phyloP scores from a whole-genome alignment of 495 filamentous ascomycete genomes.

The Amniculicola lignicola region DNA sequence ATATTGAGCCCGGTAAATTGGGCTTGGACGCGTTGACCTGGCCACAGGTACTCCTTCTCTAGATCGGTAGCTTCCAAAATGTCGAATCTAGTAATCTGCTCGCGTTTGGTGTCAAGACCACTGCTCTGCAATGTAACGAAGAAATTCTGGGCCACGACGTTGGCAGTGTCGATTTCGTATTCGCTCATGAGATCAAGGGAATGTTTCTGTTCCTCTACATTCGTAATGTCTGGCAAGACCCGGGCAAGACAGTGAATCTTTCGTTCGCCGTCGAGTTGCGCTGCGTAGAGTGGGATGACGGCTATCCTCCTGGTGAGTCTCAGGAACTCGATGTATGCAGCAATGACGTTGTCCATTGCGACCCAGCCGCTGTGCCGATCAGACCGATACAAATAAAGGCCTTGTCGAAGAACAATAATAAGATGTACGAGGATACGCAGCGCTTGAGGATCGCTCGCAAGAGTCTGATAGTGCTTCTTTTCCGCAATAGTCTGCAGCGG shows the following conservation, averaged over 20 bases:
- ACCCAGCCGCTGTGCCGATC: slow-evolving; percentile 29
- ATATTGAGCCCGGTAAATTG: slow-evolving; percentile 22
- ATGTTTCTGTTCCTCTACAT: slow-evolving; percentile 47
- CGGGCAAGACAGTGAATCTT: slow-evolving; percentile 53
- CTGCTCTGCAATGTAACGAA: not conserved
- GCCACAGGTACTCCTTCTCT: slow-evolving; percentile 31
- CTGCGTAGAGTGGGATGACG: slow-evolving; percentile 81
- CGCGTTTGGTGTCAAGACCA: slow-evolving; percentile 3
- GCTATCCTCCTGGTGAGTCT: slow-evolving; percentile 65
- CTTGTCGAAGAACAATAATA: slow-evolving; percentile 47
- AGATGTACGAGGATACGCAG: slow-evolving; percentile 64
- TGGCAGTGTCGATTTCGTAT: slow-evolving; percentile 51
- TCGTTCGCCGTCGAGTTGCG: slow-evolving; percentile 58
- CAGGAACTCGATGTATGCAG: slow-evolving; percentile 77
- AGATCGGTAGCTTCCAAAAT: slow-evolving; percentile 17
- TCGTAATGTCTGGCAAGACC: slow-evolving; percentile 55
- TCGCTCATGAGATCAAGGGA: slow-evolving; percentile 54
- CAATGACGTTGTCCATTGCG: slow-evolving; percentile 62
- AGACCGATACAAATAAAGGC: slow-evolving; percentile 43
- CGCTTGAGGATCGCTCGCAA: slow-evolving; percentile 51
- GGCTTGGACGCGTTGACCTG: slow-evolving; percentile 34
- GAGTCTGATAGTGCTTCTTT: slow-evolving; percentile 1
- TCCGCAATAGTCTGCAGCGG: not conserved
- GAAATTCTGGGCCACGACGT: slow-evolving; percentile 48
- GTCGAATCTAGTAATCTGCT: slow-evolving; percentile 7